These are phyloP conservation scores for Sporothrix inflata DNA, from an alignment of 2,329 filamentous ascomycete species.

Conservation along the genomic window DNA sequence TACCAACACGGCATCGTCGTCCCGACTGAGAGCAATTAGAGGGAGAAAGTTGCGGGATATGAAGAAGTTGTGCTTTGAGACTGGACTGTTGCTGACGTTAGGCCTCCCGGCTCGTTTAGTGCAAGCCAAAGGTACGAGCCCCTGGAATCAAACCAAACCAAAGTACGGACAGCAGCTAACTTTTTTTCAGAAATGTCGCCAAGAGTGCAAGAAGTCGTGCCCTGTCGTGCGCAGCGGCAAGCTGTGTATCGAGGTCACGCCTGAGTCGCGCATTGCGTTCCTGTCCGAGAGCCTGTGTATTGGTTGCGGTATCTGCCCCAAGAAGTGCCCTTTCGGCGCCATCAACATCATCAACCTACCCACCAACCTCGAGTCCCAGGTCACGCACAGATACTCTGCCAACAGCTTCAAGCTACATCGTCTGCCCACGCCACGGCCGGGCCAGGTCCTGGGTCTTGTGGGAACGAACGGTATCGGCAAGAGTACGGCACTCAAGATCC, in stretches of 20 bases:
- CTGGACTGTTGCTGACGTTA: conserved; percentile 41
- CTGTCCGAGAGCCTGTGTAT: conserved; percentile 94
- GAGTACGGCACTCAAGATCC: conserved; percentile 98
- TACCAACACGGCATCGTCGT: background rate
- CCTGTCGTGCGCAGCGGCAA: conserved; percentile 97
- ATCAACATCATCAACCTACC: conserved; percentile 99
- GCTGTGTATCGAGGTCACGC: conserved; percentile 81
- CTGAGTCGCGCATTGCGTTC: conserved; percentile 92
- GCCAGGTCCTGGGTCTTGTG: conserved; percentile 92
- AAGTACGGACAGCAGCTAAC: conserved; percentile 1
- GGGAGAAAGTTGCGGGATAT: too few species aligned
- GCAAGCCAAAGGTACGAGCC: conserved; percentile 76
- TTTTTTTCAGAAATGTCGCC: conserved; percentile 76
- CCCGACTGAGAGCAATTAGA: background rate
- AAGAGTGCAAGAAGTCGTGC: conserved; percentile 99
- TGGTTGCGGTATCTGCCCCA: conserved; percentile 98
- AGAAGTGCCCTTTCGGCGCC: conserved; percentile 98
- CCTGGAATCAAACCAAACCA: background rate
- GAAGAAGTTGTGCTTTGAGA: background rate
- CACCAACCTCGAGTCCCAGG: conserved; percentile 96
- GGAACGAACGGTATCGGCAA: conserved; percentile 99
- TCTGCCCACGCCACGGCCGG: conserved; percentile 91
- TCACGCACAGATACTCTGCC: conserved; percentile 97
- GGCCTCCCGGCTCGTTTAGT: conserved; percentile 55
- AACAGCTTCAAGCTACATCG: conserved; percentile 99